Evolutionary conservation across 495 filamentous ascomycete species (phyloP).

Genomic region (Daldinia childiae): DNA sequence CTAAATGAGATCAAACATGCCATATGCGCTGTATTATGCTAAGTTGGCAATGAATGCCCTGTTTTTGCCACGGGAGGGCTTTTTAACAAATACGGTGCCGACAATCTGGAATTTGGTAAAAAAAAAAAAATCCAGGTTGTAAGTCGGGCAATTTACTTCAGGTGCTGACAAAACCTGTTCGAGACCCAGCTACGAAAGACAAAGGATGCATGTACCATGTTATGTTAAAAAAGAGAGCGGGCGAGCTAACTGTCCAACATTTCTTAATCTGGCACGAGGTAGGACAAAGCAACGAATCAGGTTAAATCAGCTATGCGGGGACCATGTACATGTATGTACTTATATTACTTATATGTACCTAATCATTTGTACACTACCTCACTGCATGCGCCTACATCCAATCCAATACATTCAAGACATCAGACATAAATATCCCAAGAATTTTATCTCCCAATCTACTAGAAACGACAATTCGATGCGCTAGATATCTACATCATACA

Average conservation of each 20-base stretch:
- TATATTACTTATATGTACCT: neutral
- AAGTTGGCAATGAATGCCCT: neutral
- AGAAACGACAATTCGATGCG: neutral
- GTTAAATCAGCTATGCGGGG: conserved; percentile 18
- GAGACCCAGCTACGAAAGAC: conserved; percentile 7
- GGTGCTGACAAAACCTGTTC: conserved; percentile 40
- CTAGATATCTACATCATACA: conserved; percentile 8
- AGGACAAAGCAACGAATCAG: conserved; percentile 44
- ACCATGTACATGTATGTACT: neutral
- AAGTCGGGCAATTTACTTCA: conserved; percentile 28
- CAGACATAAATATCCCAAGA: neutral
- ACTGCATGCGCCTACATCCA: neutral
- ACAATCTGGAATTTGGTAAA: conserved; percentile 36
- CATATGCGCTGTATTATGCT: neutral
- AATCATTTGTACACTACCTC: neutral
- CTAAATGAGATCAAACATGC: neutral
- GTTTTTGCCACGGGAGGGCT: conserved; percentile 14
- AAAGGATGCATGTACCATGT: conserved; percentile 6
- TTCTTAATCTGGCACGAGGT: conserved; percentile 44
- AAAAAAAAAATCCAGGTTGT: conserved; percentile 4
- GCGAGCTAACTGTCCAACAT: conserved; percentile 28
- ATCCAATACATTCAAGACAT: neutral
- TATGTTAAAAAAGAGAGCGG: neutral
- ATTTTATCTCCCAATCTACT: neutral
- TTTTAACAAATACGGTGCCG: neutral